Percentiles rank a stretch among this genome's conserved stretches.
phyloP scores from a whole-genome alignment of 352 stramenopile genomes.

The Phytopythium montanum region DNA sequence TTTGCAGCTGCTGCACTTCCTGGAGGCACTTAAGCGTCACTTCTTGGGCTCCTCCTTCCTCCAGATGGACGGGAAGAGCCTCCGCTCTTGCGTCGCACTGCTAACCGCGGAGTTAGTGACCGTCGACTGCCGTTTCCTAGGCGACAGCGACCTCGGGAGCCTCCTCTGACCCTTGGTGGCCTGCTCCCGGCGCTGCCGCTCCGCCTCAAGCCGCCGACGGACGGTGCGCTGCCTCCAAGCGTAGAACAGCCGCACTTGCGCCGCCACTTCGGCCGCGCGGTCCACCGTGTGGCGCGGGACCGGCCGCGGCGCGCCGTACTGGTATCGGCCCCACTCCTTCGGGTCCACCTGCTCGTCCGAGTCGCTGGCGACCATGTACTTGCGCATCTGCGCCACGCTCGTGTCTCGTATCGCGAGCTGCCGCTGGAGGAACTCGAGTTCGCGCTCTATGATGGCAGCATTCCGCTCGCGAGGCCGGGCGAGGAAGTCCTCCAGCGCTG shows the following conservation, averaged over 20 bases:
- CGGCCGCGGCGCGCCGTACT: conserved; percentile 36
- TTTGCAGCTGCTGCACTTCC: neutral
- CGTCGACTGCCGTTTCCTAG: neutral
- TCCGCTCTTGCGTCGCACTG: neutral
- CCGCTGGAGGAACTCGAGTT: conserved; percentile 58
- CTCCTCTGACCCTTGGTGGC: conserved; percentile 14
- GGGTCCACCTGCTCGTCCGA: conserved; percentile 45
- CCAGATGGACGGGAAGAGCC: neutral
- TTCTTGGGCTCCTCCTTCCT: neutral
- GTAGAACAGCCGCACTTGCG: conserved; percentile 58
- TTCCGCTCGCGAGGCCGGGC: conserved; percentile 36
- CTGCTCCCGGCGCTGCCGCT: conserved; percentile 15
- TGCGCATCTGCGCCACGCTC: conserved; percentile 49
- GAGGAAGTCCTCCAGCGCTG: conserved; percentile 50
- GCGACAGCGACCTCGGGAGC: neutral
- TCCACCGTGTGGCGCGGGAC: conserved; percentile 47
- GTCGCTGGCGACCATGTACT: conserved; percentile 73
- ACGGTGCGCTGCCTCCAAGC: conserved; percentile 40
- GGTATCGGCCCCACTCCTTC: conserved; percentile 62
- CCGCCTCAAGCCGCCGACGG: conserved; percentile 29
- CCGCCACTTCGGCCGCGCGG: conserved; percentile 36
- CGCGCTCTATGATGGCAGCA: conserved; percentile 27
- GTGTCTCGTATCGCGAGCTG: conserved; percentile 53
- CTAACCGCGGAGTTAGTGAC: neutral
- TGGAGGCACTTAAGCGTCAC: neutral